Evolutionary conservation across 768 basidiomycete genomes (phyloP).

Genomic region (Gelatoporia subvermispora): DNA sequence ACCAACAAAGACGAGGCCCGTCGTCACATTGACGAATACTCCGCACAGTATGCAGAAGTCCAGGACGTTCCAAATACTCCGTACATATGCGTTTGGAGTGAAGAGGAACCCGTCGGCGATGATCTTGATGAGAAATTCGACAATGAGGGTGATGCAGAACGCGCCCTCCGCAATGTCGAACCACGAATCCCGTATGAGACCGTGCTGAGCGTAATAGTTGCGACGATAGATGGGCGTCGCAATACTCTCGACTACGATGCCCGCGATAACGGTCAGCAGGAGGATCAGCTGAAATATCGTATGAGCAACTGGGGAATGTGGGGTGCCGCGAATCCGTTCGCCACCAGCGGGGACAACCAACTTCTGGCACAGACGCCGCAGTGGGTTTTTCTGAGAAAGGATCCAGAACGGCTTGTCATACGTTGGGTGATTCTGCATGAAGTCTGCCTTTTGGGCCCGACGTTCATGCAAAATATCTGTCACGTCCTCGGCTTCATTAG

Average conservation of each 20-base stretch:
- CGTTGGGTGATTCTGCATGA: slow-evolving; percentile 82
- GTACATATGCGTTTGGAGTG: slow-evolving; percentile 87
- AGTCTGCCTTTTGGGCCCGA: slow-evolving; percentile 75
- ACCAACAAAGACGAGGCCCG: slow-evolving; percentile 68
- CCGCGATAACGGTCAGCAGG: slow-evolving; percentile 71
- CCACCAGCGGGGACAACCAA: slow-evolving; percentile 80
- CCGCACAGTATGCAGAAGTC: slow-evolving; percentile 84
- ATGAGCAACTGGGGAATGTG: slow-evolving; percentile 58
- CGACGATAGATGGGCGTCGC: slow-evolving; percentile 84
- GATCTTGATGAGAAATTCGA: slow-evolving; percentile 87
- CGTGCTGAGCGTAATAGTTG: slow-evolving; percentile 57
- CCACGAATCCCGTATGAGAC: slow-evolving; percentile 69
- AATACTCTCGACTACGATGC: slow-evolving; percentile 75
- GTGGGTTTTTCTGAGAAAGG: slow-evolving; percentile 70
- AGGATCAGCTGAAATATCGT: slow-evolving; percentile 72
- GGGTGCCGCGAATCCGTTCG: slow-evolving; percentile 81
- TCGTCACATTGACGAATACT: slow-evolving; percentile 68
- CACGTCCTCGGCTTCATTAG: slow-evolving; percentile 42
- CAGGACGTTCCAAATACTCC: slow-evolving; percentile 87
- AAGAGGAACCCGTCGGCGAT: slow-evolving; percentile 90
- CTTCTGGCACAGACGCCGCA: slow-evolving; percentile 77
- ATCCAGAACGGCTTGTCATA: slow-evolving; percentile 91
- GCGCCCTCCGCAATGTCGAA: slow-evolving; percentile 77
- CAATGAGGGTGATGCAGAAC: slow-evolving; percentile 65
- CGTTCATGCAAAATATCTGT: slow-evolving; percentile 65